These are phyloP conservation scores for Discostella stelligera DNA, from an alignment of 352 stramenopile genomes.

Conservation along the genomic window DNA sequence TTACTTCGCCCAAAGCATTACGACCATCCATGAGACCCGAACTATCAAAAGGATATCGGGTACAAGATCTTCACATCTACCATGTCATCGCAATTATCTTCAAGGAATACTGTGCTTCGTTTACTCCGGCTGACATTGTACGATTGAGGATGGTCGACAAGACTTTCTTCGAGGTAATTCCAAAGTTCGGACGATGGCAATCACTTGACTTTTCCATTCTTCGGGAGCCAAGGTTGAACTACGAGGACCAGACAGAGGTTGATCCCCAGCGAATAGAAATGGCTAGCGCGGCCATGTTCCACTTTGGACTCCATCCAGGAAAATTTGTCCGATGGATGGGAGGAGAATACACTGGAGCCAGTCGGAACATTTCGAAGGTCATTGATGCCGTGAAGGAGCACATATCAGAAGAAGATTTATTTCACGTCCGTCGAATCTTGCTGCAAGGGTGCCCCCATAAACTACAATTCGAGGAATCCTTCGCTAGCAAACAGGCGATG, in stretches of 20 bases:
- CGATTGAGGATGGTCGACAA: neutral
- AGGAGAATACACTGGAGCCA: slow-evolving; percentile 16
- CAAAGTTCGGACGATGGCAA: neutral
- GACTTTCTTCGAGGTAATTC: neutral
- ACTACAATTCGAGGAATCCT: neutral
- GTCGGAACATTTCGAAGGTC: neutral
- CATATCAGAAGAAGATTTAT: slow-evolving; percentile 1
- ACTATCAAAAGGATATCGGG: neutral
- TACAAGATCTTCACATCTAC: neutral
- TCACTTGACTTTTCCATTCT: slow-evolving; percentile 16
- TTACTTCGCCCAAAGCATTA: neutral
- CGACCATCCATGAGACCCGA: neutral
- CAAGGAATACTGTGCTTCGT: neutral
- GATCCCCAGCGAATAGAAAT: slow-evolving; percentile 2
- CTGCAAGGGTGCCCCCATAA: neutral
- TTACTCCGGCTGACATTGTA: neutral
- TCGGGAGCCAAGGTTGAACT: slow-evolving; percentile 1
- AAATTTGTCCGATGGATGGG: slow-evolving; percentile 10
- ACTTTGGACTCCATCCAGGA: slow-evolving; percentile 5
- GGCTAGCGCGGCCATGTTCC: neutral
- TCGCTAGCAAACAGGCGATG: slow-evolving; percentile 4
- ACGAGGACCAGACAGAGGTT: slow-evolving; percentile 13
- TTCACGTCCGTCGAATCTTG: slow-evolving; percentile 13
- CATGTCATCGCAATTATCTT: neutral
- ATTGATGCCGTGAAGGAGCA: neutral